phyloP scores from a whole-genome alignment of 192 early-diverging fungal species.

The Mortierella alpina region DNA sequence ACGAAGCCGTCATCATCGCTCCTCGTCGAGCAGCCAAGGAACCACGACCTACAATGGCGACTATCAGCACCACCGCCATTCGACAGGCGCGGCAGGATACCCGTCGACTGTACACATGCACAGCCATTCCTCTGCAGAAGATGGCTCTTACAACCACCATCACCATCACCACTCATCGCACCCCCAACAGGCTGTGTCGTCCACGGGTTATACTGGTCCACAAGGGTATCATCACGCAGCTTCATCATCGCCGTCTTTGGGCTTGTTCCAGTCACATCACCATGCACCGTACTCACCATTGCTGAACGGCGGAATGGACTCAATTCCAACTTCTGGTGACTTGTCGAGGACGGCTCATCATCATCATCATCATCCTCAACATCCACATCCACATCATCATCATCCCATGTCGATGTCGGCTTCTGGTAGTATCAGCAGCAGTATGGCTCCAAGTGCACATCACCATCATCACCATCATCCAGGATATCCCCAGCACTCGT shows the following conservation, averaged over 20 bases:
- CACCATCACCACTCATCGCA: background rate
- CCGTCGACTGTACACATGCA: background rate
- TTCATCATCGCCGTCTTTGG: background rate
- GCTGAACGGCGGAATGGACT: background rate
- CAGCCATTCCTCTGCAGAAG: background rate
- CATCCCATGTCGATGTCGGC: conserved; percentile 4
- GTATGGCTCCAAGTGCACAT: background rate
- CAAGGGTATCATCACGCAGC: background rate
- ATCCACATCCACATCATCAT: background rate
- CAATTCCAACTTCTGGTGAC: background rate
- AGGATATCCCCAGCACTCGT: background rate
- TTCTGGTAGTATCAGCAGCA: background rate
- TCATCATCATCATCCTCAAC: background rate
- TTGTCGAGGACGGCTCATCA: background rate
- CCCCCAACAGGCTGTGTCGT: background rate
- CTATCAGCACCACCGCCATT: conserved; percentile 1
- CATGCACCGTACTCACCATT: background rate
- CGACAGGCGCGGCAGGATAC: background rate
- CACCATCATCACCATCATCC: background rate
- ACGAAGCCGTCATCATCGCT: background rate
- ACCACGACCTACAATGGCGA: background rate
- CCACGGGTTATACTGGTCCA: too few relatives aligned
- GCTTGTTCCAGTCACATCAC: background rate
- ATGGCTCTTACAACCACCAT: background rate
- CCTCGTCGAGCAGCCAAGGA: background rate